phyloP scores from a whole-genome alignment of 176 grass and related monocot genomes.

The Zoysia japonica region DNA sequence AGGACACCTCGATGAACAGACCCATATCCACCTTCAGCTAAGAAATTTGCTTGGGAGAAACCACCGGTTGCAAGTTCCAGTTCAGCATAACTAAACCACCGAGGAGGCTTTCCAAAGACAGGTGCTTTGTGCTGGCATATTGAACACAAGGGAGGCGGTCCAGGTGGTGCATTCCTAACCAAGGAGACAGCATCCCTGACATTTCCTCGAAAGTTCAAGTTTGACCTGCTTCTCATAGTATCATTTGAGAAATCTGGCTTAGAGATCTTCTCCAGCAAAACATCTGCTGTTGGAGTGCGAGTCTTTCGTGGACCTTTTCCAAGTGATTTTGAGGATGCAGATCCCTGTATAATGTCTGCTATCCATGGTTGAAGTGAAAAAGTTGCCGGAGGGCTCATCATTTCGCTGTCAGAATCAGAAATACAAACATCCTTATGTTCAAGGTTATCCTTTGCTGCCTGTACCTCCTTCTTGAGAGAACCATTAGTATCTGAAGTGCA shows the following conservation, averaged over 20 bases:
- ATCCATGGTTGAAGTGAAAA: slow-evolving; percentile 85
- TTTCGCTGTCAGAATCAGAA: slow-evolving; percentile 87
- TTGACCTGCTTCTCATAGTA: slow-evolving; percentile 64
- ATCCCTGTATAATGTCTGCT: slow-evolving; percentile 59
- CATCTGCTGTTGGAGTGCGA: slow-evolving; percentile 64
- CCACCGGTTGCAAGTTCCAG: slow-evolving; percentile 90
- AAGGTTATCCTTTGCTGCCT: slow-evolving; percentile 47
- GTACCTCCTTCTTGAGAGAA: slow-evolving; percentile 63
- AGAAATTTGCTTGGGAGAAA: slow-evolving; percentile 93
- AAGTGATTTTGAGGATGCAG: slow-evolving; percentile 46
- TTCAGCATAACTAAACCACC: slow-evolving; percentile 95
- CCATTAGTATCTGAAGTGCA: slow-evolving; percentile 66
- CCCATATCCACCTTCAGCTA: slow-evolving; percentile 98
- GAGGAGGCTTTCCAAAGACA: slow-evolving; percentile 92
- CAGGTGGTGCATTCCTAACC: slow-evolving; percentile 71
- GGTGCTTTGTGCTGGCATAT: slow-evolving; percentile 98
- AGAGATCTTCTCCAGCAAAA: slow-evolving; percentile 66
- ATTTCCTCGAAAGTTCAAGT: slow-evolving; percentile 81
- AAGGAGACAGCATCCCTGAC: slow-evolving; percentile 91
- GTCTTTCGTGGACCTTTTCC: slow-evolving; percentile 54
- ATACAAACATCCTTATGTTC: slow-evolving; percentile 56
- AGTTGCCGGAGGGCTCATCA: slow-evolving; percentile 57
- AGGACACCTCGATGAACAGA: slow-evolving; percentile 94
- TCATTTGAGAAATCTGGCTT: slow-evolving; percentile 68
- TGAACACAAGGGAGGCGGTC: slow-evolving; percentile 93